Evolutionary conservation across 345 rosid genomes (phyloP).

Genomic region (Lepidium aucheri): DNA sequence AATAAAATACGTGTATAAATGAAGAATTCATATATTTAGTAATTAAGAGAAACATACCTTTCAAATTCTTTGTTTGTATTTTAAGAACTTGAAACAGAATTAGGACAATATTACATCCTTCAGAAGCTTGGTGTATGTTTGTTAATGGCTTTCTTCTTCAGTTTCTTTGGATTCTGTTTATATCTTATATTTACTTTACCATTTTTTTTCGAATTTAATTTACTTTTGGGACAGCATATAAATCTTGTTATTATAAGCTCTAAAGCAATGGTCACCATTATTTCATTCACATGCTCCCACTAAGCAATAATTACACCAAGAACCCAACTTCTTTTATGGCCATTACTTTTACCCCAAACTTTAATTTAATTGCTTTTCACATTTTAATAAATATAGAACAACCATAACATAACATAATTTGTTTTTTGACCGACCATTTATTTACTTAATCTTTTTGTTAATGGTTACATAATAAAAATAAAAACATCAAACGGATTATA

Average conservation of each 20-base stretch:
- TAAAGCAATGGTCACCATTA: conserved; percentile 21
- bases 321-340: conserved; percentile 1
- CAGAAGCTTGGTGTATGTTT: conserved; percentile 7
- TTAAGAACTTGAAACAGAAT: conserved; percentile 3
- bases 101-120: background rate
- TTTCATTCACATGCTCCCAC: conserved; percentile 24
- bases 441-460: background rate
- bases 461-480: too few relatives aligned
- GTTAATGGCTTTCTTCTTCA: conserved; percentile 12
- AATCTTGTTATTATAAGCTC: background rate
- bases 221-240: conserved; percentile 1
- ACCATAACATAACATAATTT: background rate
- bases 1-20: background rate
- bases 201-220: background rate
- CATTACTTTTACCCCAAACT: background rate
- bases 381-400: background rate
- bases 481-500: too few relatives aligned
- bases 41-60: conserved; percentile 8
- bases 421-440: background rate
- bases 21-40: background rate
- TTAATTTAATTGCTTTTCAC: conserved; percentile 2
- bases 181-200: background rate
- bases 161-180: background rate
- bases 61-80: background rate
- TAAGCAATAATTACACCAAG: conserved; percentile 15